phyloP scores from a whole-genome alignment of 495 filamentous ascomycete genomes.

The Tetracladium marchalianum region DNA sequence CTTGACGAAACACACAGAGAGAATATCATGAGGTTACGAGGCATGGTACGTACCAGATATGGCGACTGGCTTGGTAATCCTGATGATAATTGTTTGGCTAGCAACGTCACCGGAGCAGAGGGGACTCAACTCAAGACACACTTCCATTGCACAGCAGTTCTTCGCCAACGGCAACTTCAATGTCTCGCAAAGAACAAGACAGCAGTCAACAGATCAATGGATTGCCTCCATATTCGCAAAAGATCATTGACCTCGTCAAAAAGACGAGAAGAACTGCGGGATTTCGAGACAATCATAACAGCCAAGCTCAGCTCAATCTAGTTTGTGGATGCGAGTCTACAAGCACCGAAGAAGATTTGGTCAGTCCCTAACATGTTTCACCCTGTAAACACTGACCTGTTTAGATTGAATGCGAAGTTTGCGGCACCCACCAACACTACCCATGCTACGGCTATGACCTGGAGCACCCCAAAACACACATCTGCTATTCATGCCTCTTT shows the following conservation, averaged over 20 bases:
- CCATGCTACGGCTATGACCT: constrained; percentile 6
- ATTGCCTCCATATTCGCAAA: neutral
- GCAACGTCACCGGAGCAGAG: too few species aligned
- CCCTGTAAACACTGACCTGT: neutral
- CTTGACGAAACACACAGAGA: too few species aligned
- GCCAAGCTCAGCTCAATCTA: neutral
- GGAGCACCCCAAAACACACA: neutral
- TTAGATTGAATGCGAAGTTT: constrained; percentile 4
- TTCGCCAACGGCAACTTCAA: neutral
- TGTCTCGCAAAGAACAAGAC: too few species aligned
- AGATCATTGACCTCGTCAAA: neutral
- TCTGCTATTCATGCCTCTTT: too few species aligned
- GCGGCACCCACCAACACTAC: constrained; percentile 1
- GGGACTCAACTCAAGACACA: constrained; percentile 8
- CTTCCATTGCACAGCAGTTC: neutral
- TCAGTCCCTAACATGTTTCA: too few species aligned
- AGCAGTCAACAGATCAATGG: too few species aligned
- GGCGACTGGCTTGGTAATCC: too few species aligned
- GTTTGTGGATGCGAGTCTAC: too few species aligned
- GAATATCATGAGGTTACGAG: too few species aligned
- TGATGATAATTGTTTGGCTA: too few species aligned
- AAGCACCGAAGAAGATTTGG: too few species aligned
- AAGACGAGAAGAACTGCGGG: neutral
- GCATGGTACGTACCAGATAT: too few species aligned
- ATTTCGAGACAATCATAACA: neutral